These are phyloP conservation scores for Peronospora destructor DNA, from an alignment of 352 stramenopile genomes.

Conservation along the genomic window DNA sequence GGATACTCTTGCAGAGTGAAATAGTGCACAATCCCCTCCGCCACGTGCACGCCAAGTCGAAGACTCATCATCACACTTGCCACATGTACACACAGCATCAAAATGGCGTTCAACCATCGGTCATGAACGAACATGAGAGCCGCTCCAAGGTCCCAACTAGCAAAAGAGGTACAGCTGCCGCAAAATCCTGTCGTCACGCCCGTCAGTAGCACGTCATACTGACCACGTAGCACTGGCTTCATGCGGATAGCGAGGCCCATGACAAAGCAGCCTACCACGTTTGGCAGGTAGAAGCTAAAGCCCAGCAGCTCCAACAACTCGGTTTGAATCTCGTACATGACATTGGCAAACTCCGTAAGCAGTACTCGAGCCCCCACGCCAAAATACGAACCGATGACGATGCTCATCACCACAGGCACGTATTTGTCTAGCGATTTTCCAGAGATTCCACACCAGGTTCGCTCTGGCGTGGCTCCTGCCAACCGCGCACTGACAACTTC, in stretches of 20 bases:
- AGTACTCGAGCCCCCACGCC: conserved; percentile 44
- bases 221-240: conserved; percentile 37
- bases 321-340: conserved; percentile 31
- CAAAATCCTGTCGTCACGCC: conserved; percentile 65
- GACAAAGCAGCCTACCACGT: conserved; percentile 55
- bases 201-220: conserved; percentile 44
- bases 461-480: conserved; percentile 1
- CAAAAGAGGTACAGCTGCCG: conserved; percentile 60
- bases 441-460: conserved; percentile 1
- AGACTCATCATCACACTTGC: conserved; percentile 39
- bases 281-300: conserved; percentile 49
- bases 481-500: conserved; percentile 9
- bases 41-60: conserved; percentile 36
- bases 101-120: conserved; percentile 39
- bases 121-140: conserved; percentile 46
- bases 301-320: conserved; percentile 46
- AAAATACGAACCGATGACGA: conserved; percentile 41
- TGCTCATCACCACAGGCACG: conserved; percentile 30
- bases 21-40: conserved; percentile 38
- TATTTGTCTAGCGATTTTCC: conserved; percentile 24
- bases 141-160: conserved; percentile 47
- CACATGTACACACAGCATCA: conserved; percentile 45
- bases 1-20: conserved; percentile 36
- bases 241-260: conserved; percentile 44
- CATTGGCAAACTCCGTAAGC: conserved; percentile 40